Conservation (phyloP, 371 early-diverging fungal species). For the Mucor saturninus region DNA sequence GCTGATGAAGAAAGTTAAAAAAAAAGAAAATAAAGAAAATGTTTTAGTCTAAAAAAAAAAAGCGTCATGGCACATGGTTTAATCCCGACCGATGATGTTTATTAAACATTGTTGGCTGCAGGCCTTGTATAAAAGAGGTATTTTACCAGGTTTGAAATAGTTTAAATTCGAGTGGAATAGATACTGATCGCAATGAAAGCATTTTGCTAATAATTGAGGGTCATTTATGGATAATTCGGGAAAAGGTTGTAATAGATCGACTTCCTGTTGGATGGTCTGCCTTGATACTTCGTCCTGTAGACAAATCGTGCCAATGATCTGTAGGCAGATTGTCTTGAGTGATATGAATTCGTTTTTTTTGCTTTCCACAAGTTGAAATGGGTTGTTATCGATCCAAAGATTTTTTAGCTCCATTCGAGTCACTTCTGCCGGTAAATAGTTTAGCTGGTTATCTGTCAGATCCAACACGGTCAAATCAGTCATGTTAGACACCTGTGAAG, state of each 20-base stretch:
- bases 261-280: not conserved
- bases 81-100: not conserved
- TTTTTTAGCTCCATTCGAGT: slow-evolving; percentile 21
- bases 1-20: not conserved
- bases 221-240: not conserved
- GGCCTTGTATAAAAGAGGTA: slow-evolving; percentile 10
- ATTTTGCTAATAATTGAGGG: slow-evolving; percentile 1
- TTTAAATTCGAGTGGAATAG: slow-evolving; percentile 9
- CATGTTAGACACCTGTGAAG: slow-evolving; percentile 71
- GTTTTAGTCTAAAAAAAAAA: not conserved
- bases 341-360: slow-evolving; percentile 1
- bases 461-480: slow-evolving; percentile 55
- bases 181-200: not conserved
- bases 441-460: slow-evolving; percentile 60
- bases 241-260: not conserved
- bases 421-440: slow-evolving; percentile 52
- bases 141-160: not conserved
- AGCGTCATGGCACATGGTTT: not conserved
- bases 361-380: slow-evolving; percentile 23
- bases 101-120: slow-evolving; percentile 22
- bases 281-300: slow-evolving; percentile 12
- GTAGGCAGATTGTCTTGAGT: slow-evolving; percentile 21
- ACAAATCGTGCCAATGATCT: slow-evolving; percentile 22
- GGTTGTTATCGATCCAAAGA: slow-evolving; percentile 52
- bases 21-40: not conserved